phyloP scores from a whole-genome alignment of 768 basidiomycete genomes.

The Podaxis sp. region DNA sequence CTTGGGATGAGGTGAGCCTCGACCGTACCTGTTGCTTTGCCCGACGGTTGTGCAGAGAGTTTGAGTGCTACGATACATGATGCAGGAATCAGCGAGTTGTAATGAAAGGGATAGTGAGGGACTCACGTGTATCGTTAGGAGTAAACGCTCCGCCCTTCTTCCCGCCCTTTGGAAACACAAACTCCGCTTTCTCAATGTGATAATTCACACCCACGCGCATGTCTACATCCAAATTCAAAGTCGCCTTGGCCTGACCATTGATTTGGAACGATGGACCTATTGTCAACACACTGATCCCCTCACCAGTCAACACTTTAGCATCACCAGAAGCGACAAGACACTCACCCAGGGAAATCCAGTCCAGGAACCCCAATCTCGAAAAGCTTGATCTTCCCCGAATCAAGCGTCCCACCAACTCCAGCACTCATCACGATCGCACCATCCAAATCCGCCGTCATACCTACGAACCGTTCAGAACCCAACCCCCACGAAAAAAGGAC shows the following conservation, averaged over 20 bases:
- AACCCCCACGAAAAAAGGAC: background rate
- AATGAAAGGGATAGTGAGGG: background rate
- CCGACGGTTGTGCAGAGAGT: conserved; percentile 38
- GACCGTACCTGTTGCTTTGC: conserved; percentile 40
- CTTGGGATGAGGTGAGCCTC: conserved; percentile 50
- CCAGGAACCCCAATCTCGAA: conserved; percentile 45
- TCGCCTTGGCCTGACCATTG: conserved; percentile 34
- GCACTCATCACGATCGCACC: conserved; percentile 39
- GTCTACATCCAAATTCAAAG: conserved; percentile 37
- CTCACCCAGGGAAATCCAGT: conserved; percentile 49
- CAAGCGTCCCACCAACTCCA: conserved; percentile 37
- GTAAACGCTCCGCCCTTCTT: conserved; percentile 29
- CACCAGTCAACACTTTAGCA: background rate
- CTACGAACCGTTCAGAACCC: conserved; percentile 21
- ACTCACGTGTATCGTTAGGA: conserved; percentile 44
- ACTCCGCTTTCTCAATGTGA: conserved; percentile 37
- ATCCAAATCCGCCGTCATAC: conserved; percentile 36
- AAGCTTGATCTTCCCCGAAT: conserved; percentile 42
- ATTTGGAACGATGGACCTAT: conserved; percentile 50
- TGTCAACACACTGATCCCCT: conserved; percentile 36
- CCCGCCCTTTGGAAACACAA: conserved; percentile 43
- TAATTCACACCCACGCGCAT: conserved; percentile 44
- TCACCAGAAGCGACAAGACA: background rate
- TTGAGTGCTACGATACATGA: conserved; percentile 32
- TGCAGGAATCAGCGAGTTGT: background rate